These are phyloP conservation scores for Dioscorea zingiberensis DNA, from an alignment of 106 monocot species.

Conservation along the genomic window DNA sequence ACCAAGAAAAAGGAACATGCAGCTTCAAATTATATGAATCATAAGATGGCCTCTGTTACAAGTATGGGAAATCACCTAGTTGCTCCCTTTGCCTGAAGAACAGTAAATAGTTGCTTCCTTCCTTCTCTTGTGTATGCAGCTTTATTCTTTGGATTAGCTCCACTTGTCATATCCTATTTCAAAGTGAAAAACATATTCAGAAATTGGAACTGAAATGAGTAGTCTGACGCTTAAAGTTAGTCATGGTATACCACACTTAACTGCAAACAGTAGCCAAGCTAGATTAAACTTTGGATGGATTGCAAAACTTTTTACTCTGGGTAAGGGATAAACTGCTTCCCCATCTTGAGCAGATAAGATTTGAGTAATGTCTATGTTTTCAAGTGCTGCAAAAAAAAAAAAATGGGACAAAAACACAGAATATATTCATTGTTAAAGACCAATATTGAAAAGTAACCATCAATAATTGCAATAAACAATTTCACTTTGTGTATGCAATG, in stretches of 20 bases:
- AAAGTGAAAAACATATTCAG: conserved; percentile 1
- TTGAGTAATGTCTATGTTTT: conserved; percentile 75
- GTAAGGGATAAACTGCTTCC: conserved; percentile 90
- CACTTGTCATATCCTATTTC: conserved; percentile 50
- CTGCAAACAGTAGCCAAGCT: conserved; percentile 78
- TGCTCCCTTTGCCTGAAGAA: conserved; percentile 94
- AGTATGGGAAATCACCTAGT: conserved; percentile 42
- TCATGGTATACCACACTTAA: conserved; percentile 28
- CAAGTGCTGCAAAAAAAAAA: conserved; percentile 74
- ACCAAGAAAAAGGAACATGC: no score
- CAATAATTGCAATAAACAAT: no score
- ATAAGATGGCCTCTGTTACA: no score
- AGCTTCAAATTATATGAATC: no score
- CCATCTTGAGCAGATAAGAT: conserved; percentile 86
- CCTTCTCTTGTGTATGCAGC: conserved; percentile 91
- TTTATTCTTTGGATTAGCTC: conserved; percentile 58
- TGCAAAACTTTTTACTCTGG: conserved; percentile 67
- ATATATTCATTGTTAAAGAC: background rate
- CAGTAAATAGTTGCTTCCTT: conserved; percentile 89
- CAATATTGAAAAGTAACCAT: no score
- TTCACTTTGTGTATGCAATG: no score
- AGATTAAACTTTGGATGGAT: conserved; percentile 91
- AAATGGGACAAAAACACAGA: background rate
- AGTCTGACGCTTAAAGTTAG: background rate
- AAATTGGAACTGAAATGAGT: background rate